Conservation (phyloP, 305 asterid species). For the Fraxinus platypoda region DNA sequence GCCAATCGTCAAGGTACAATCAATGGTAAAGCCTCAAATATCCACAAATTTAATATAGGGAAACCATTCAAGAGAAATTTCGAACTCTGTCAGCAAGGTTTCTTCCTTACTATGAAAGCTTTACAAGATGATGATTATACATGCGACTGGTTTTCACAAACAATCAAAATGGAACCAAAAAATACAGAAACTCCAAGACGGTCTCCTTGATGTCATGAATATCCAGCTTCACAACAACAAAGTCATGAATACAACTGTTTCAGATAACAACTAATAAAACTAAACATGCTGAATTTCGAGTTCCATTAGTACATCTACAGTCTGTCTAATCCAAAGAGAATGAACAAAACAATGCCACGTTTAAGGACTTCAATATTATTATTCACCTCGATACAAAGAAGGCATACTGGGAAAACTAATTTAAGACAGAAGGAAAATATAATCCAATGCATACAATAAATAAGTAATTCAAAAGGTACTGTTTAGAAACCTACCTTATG, state of each 20-base stretch:
- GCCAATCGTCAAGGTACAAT: background rate
- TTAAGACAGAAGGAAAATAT: background rate
- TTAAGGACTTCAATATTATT: background rate
- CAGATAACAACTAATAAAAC: background rate
- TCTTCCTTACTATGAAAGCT: background rate
- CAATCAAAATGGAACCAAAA: background rate
- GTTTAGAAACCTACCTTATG: constrained; percentile 62
- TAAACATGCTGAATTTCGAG: background rate
- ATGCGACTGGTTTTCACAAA: background rate
- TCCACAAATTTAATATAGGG: background rate
- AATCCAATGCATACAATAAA: background rate
- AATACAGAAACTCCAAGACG: background rate
- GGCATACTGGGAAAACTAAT: background rate
- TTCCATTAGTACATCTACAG: background rate
- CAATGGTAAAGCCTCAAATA: background rate
- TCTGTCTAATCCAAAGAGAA: background rate
- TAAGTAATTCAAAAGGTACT: constrained; percentile 1
- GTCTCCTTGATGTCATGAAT: background rate
- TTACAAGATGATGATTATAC: background rate
- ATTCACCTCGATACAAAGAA: background rate
- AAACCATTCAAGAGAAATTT: background rate
- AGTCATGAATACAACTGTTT: background rate
- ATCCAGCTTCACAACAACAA: background rate
- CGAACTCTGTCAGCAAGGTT: background rate
- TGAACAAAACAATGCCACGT: background rate